Evolutionary conservation across 495 filamentous ascomycete genomes (phyloP), one percentile per base, ranked within the genome.

Genomic region (Clohesyomyces aquaticus): DNA sequence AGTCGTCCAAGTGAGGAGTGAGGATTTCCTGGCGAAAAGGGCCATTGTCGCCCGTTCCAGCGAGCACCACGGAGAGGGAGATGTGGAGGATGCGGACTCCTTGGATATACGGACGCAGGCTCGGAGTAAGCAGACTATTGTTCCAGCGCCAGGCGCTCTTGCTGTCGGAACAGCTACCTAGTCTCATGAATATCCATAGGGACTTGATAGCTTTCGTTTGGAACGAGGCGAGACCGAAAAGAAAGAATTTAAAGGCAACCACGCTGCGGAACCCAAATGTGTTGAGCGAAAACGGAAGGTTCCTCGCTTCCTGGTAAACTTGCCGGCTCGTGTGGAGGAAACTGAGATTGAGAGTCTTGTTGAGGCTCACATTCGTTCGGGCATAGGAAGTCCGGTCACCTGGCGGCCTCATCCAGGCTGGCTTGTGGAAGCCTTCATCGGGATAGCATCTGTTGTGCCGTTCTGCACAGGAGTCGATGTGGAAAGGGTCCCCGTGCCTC

Each of bases 381-480:
- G 46, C 42, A 4, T 4, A n/a, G 25, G 3, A 0, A 25, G 1
- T 18, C 18, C 12, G 23, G 16, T 42, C 26, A 22, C 57, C 1
- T 28, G 57, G 57, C 0, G 25, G 41, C 23, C 11, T 10, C 46
- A 61, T 50, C 57, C 57, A 51, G 27, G 27, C 19, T 2, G 46
- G 42, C 23, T 28, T 21, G 16, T 32, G 42, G 25, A 14, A 27
- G 4, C 29, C 23, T 2, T 46, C 18, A 8, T 14, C 12, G n/a
- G 42, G 45, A 18, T 22, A 32, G 55, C 63, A 60, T 12, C 1
- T 6, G 23, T 45, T 19, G 42, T 66, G 63, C 12, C 63, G 63
- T 12, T 54, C 21, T 22, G 45, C 21, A 49, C 63, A 66, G n/a
- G 55, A 22, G 23, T 59, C 55, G 27, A 66, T 49, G 43, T 66